Conservation (phyloP, 2,329 filamentous ascomycete genomes). For the Paradendryphiella salina region DNA sequence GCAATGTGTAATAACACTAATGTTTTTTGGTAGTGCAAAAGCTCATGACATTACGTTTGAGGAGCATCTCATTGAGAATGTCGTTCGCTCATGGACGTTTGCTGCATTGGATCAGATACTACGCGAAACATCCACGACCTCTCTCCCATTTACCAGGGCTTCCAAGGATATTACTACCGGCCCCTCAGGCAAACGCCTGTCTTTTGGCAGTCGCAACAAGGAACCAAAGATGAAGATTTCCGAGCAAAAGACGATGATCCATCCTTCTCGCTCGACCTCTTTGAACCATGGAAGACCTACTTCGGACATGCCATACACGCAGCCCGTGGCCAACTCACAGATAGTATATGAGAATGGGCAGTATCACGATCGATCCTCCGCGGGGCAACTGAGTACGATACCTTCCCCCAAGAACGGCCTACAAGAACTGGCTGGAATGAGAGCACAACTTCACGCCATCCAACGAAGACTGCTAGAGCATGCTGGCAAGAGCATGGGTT, state of each 20-base stretch:
- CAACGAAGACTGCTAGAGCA: constrained; percentile 79
- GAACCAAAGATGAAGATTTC: constrained; percentile 67
- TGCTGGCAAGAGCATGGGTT: constrained; percentile 70
- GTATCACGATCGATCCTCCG: constrained; percentile 37
- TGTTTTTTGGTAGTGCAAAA: constrained; percentile 33
- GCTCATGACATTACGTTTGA: constrained; percentile 37
- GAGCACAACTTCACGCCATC: constrained; percentile 79
- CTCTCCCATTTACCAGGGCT: constrained; percentile 63
- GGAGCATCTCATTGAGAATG: constrained; percentile 66
- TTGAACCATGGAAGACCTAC: constrained; percentile 49
- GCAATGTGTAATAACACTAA: constrained; percentile 17
- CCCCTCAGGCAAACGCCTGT: constrained; percentile 53
- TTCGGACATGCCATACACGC: constrained; percentile 41
- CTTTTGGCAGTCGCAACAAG: constrained; percentile 52
- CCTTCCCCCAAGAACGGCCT: constrained; percentile 59
- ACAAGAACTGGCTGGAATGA: constrained; percentile 78
- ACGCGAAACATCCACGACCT: constrained; percentile 71
- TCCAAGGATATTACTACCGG: constrained; percentile 29
- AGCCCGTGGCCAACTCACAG: constrained; percentile 33
- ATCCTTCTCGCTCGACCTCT: constrained; percentile 67
- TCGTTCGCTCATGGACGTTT: constrained; percentile 78
- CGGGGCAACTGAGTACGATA: constrained; percentile 25
- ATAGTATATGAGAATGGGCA: constrained; percentile 47
- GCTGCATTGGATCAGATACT: constrained; percentile 75
- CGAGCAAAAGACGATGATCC: constrained; percentile 71